A percentile compares a stretch with the other conserved stretches of the same genome.
These are phyloP conservation scores for Lyophyllum shimeji DNA, from an alignment of 768 basidiomycete genomes.

Conservation along the genomic window DNA sequence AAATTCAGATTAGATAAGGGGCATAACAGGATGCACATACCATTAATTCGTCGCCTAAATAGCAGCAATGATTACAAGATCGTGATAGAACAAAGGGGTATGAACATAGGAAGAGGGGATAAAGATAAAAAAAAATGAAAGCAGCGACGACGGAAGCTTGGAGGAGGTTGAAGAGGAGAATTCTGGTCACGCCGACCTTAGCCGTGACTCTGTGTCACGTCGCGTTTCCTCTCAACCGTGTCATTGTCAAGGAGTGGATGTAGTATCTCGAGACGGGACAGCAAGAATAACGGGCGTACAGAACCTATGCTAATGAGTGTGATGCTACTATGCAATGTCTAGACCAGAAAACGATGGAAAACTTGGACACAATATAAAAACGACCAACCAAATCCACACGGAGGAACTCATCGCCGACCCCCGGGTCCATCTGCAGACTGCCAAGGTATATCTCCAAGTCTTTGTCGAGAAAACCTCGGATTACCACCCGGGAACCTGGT, in stretches of 20 bases:
- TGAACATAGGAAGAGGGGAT: constrained; percentile 14
- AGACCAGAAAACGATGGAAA: constrained; percentile 11
- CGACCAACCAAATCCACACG: constrained; percentile 4
- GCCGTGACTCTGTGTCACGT: not conserved
- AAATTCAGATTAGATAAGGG: constrained; percentile 13
- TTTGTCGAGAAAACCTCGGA: constrained; percentile 45
- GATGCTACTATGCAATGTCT: constrained; percentile 19
- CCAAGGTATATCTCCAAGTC: constrained; percentile 66
- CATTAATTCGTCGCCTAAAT: constrained; percentile 10
- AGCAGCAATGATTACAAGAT: not conserved
- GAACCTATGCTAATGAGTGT: constrained; percentile 28
- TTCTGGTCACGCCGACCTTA: constrained; percentile 5
- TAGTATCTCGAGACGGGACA: not conserved
- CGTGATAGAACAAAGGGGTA: constrained; percentile 9
- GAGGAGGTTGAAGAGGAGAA: not conserved
- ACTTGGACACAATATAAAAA: not conserved
- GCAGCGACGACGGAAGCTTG: constrained; percentile 1
- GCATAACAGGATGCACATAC: not conserved
- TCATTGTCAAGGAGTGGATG: not conserved
- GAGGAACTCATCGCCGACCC: constrained; percentile 11
- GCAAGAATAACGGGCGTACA: constrained; percentile 8
- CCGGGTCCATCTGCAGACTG: constrained; percentile 24
- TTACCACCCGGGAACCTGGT: constrained; percentile 33
- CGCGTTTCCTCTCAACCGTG: not conserved
- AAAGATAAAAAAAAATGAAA: constrained; percentile 14